These are phyloP conservation scores for Colletotrichum eleusines DNA, from an alignment of 2,329 filamentous ascomycete species.

Conservation along the genomic window DNA sequence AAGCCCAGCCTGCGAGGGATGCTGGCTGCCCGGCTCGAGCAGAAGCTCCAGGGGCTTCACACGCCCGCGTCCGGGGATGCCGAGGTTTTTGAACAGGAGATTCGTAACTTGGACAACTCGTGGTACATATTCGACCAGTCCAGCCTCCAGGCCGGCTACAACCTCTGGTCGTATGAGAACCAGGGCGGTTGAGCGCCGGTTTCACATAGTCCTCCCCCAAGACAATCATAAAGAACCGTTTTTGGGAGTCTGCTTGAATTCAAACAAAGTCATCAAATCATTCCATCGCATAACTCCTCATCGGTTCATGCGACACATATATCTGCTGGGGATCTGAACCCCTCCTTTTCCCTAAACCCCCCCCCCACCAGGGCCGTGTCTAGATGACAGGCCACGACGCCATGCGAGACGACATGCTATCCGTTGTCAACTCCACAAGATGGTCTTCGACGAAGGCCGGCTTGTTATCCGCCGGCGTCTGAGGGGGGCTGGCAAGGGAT, in stretches of 20 bases:
- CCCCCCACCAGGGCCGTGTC: too few species aligned
- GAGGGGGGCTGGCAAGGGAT: slow-evolving; percentile 40
- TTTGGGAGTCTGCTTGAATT: background rate
- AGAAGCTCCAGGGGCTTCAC: slow-evolving; percentile 45
- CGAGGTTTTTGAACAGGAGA: slow-evolving; percentile 34
- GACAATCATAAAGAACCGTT: background rate
- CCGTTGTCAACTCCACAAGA: slow-evolving; percentile 40
- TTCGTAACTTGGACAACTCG: slow-evolving; percentile 42
- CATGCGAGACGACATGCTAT: slow-evolving; percentile 44
- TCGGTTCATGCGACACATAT: too few species aligned
- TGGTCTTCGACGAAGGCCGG: slow-evolving; percentile 28
- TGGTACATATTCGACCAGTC: slow-evolving; percentile 48
- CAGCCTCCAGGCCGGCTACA: slow-evolving; percentile 45
- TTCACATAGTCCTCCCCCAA: background rate
- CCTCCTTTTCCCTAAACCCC: too few species aligned
- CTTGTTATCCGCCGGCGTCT: slow-evolving; percentile 42
- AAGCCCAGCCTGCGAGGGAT: slow-evolving; percentile 45
- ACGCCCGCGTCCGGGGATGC: slow-evolving; percentile 43
- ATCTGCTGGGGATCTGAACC: background rate
- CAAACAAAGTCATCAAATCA: background rate
- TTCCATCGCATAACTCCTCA: background rate
- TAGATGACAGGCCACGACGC: slow-evolving; percentile 34
- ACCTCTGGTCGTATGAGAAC: slow-evolving; percentile 40
- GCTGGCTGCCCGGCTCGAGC: slow-evolving; percentile 46
- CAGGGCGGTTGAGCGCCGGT: slow-evolving; percentile 15